Base-by-base conservation (phyloP, 768 basidiomycete species). In the Lepiota venenata region DNA sequence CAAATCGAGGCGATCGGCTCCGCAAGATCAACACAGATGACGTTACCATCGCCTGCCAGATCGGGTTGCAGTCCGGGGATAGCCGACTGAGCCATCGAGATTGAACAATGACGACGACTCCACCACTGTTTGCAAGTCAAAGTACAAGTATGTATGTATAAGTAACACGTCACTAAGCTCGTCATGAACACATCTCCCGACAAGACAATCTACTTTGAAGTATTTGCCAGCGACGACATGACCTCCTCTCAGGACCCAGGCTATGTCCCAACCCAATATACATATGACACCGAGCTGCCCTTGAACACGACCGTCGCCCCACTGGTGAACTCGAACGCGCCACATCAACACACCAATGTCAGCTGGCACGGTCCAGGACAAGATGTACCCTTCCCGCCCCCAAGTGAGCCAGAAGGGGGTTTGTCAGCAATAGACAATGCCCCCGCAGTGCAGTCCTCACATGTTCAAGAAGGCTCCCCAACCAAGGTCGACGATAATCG, bases 231-330 rank as follows among this genome's bases (percentile, higher is more conserved):
- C 25, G 25, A 45, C 16, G 20, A 40, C 20, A 57, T 60, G 59
- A 15, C 59, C 8, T 56, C 63, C 11, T 57, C 59, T 25, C 61
- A 62, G 47, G 61, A 66, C 45, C 42, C 44, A 49, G 39, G 20
- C 21, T 55, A 22, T 29, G 36, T 44, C 10, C 46, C 39, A 15
- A 22, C 45, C n/a, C 38, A 2, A n/a, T 50, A 50, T 22, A 42
- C 14, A 3, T 38, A 50, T 12, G 49, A 50, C 22, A 10, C 12
- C 9, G 39, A 10, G 15, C 2, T 18, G 11, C 25, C 27, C 10
- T 14, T 14, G 25, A n/a, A 10, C 45, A 5, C 21, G 3, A n/a
- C 14, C 1, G 15, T 32, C n/a, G n/a, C 29, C 21, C 22, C 21
- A 6, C 45, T 46, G 32, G 32, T 32, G 32, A 32, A 32, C 32